Percentiles rank a stretch among this genome's conserved stretches.
Evolutionary conservation across 2,329 filamentous ascomycete species (phyloP).

Genomic region (Cladosporium sp.): DNA sequence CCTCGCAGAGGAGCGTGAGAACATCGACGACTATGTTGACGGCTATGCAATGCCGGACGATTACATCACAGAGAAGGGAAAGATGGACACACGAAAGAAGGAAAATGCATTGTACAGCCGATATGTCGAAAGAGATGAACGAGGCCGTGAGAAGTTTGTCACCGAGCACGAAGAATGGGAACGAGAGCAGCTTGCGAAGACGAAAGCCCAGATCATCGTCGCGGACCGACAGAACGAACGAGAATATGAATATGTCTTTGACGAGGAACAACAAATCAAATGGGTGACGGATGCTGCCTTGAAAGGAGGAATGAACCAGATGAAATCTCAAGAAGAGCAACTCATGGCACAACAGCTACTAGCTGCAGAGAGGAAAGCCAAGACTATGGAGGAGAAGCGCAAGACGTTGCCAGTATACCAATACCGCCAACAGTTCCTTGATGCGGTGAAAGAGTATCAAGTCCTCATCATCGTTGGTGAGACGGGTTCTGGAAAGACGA

Average conservation of each 20-base stretch:
- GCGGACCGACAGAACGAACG: conserved; percentile 74
- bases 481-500: conserved; percentile 94
- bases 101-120: conserved; percentile 87
- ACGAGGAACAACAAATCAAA: conserved; percentile 83
- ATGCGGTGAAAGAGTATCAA: conserved; percentile 83
- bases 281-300: conserved; percentile 76
- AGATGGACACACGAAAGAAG: conserved; percentile 83
- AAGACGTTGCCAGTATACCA: conserved; percentile 89
- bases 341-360: conserved; percentile 79
- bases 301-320: conserved; percentile 68
- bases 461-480: conserved; percentile 91
- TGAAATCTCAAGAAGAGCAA: conserved; percentile 74
- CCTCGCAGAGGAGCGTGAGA: conserved; percentile 69
- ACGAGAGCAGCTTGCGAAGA: conserved; percentile 81
- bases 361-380: conserved; percentile 82
- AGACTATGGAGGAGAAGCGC: conserved; percentile 86
- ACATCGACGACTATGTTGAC: conserved; percentile 88
- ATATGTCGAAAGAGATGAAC: conserved; percentile 84
- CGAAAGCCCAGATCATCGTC: conserved; percentile 79
- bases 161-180: conserved; percentile 98
- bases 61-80: conserved; percentile 91
- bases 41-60: conserved; percentile 93
- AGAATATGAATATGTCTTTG: conserved; percentile 91
- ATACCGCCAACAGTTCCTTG: conserved; percentile 81
- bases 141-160: conserved; percentile 83